Percentiles rank a stretch among this genome's conserved stretches.
Conservation (phyloP, 352 stramenopile genomes). For the Thraustochytrium sp. region DNA sequence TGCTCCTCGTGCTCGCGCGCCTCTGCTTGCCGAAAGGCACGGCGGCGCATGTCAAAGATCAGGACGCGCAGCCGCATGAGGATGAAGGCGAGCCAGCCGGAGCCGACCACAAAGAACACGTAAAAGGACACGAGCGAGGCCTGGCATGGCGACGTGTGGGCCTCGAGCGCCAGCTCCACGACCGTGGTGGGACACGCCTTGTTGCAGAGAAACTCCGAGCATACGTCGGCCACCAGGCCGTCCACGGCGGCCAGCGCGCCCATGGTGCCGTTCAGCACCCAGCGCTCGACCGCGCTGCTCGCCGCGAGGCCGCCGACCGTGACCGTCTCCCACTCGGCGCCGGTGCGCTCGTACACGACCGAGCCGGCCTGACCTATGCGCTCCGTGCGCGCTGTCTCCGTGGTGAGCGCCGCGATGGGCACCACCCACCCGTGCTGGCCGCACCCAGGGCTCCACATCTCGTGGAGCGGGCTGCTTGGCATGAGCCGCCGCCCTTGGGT, state of each 20-base stretch:
- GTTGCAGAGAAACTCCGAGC: conserved; percentile 18
- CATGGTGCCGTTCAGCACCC: neutral
- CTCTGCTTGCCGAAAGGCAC: neutral
- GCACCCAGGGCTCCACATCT: neutral
- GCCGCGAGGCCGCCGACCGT: neutral
- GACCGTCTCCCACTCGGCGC: neutral
- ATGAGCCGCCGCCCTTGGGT: neutral
- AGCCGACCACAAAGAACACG: neutral
- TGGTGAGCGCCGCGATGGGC: neutral
- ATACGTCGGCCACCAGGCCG: neutral
- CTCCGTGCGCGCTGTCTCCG: neutral
- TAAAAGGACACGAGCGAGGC: neutral
- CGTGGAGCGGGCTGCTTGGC: neutral
- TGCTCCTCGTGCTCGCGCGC: too few relatives aligned
- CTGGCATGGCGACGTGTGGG: neutral
- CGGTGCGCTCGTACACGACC: neutral
- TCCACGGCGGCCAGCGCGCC: neutral
- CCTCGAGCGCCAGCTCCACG: neutral
- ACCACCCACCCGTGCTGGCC: conserved; percentile 17
- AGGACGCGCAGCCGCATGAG: neutral
- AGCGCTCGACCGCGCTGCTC: neutral
- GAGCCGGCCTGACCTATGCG: neutral
- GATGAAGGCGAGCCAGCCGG: neutral
- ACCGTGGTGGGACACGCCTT: neutral
- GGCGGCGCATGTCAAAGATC: neutral